Evolutionary conservation across 148 eudicot genomes (phyloP), one percentile per base, ranked within the genome.

Genomic region (Simmondsia chinensis): DNA sequence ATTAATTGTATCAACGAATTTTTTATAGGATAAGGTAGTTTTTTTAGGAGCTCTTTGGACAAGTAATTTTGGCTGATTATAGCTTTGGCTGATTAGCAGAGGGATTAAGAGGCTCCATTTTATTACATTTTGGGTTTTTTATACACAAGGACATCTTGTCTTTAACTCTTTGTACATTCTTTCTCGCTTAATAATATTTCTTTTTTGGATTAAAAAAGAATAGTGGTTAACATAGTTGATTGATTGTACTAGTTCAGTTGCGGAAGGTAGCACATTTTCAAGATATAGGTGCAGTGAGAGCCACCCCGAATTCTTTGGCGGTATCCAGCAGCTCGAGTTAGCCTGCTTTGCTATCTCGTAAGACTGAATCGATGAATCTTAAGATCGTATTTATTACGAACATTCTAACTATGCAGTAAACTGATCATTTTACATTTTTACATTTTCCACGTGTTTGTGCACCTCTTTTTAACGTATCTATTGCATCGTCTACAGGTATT

Each of bases 401-500:
- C n/a, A n/a, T n/a, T n/a, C n/a, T n/a, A n/a, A n/a, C n/a, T n/a
- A n/a, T n/a, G n/a, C n/a, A n/a, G n/a, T 34, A 34, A 59, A 48
- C 12, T 35, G 24, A 29, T 11, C 47, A 64, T 36, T 53, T 19
- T 30, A 39, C 20, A 23, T 33, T 32, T 54, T 6, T 33, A 28
- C 29, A 9, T 39, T 52, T 45, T 64, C 47, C 96, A 93, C 96
- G 83, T 93, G 31, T 86, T 86, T 58, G 94, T 93, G 40, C 99
- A 93, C 65, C 79, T 93, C 59, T 93, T 89, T 81, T 64, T 91
- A 82, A 91, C 86, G 95, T 73, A 76, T 63, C 79, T 91, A 48
- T 65, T 91, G 68, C 99, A 91, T 73, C 79, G 94, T 22, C 94
- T 91, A 68, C 99, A 91, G 99, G 99, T 91, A 74, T 46, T 60